Conservation (phyloP, 2,329 filamentous ascomycete species). For the Neocatenulostroma microsporum region DNA sequence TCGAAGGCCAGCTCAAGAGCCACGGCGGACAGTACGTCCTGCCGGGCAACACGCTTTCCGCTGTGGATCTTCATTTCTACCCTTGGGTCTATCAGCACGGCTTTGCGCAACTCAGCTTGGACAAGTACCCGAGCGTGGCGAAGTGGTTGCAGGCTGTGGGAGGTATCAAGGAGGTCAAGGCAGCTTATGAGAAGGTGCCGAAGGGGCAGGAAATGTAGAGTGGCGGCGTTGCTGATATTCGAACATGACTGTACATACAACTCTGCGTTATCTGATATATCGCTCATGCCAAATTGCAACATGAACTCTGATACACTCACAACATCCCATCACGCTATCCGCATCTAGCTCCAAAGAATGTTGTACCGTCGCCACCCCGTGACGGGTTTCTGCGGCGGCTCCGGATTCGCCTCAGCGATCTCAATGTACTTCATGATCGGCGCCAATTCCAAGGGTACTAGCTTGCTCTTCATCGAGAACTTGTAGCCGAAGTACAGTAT, state of each 20-base stretch:
- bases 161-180: conserved; percentile 32
- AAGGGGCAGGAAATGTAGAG: conserved; percentile 20
- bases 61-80: conserved; percentile 38
- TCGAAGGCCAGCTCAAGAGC: conserved; percentile 37
- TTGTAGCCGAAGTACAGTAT: conserved; percentile 26
- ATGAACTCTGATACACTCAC: too few relatives aligned
- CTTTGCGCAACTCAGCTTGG: conserved; percentile 34
- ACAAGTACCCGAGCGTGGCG: conserved; percentile 33
- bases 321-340: too few relatives aligned
- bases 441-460: conserved; percentile 19
- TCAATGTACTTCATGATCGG: conserved; percentile 24
- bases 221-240: too few relatives aligned
- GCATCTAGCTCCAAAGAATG: conserved; percentile 21
- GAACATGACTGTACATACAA: too few relatives aligned
- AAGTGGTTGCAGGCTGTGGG: conserved; percentile 34
- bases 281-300: too few relatives aligned
- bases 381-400: conserved; percentile 14
- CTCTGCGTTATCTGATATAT: too few relatives aligned
- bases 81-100: conserved; percentile 34
- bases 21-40: conserved; percentile 32
- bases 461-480: conserved; percentile 19
- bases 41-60: conserved; percentile 27
- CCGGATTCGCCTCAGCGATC: conserved; percentile 21
- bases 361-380: conserved; percentile 21
- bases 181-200: conserved; percentile 33